These are phyloP conservation scores for Cladobotryum protrusum DNA, from an alignment of 2,329 filamentous ascomycete genomes.

Conservation along the genomic window DNA sequence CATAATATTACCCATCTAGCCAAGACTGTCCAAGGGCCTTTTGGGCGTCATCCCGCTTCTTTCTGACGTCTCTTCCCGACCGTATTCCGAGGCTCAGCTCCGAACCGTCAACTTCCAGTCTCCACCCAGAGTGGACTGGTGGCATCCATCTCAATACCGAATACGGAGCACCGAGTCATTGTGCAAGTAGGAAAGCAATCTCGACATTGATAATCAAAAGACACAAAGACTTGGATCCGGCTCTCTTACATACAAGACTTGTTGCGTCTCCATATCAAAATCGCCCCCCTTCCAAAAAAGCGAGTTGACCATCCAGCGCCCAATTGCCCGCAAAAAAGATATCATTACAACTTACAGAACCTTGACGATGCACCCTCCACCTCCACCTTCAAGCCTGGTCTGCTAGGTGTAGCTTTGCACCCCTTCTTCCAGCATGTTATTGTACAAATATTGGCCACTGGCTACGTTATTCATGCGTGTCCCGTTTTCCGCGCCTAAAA, in stretches of 20 bases:
- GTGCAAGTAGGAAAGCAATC: too few species aligned
- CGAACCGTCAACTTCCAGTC: neutral
- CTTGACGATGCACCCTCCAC: neutral
- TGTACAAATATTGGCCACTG: slow-evolving; percentile 6
- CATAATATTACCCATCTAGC: too few species aligned
- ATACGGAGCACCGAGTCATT: neutral
- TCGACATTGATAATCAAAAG: too few species aligned
- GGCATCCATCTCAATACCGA: neutral
- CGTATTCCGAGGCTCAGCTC: too few species aligned
- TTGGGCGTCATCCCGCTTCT: neutral
- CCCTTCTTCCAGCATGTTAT: slow-evolving; percentile 5
- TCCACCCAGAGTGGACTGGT: too few species aligned
- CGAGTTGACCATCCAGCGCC: neutral
- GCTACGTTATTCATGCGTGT: slow-evolving; percentile 1
- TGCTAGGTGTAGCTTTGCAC: neutral
- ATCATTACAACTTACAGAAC: neutral
- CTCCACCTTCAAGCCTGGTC: slow-evolving; percentile 5
- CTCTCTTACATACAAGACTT: neutral
- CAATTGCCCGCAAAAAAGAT: neutral
- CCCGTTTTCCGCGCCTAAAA: slow-evolving; percentile 6
- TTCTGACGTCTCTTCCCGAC: neutral
- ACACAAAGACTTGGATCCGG: neutral
- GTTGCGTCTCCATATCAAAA: neutral
- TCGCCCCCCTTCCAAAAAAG: neutral
- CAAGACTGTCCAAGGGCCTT: too few species aligned